Conservation (phyloP, 2,329 filamentous ascomycete genomes). For the Nectriaceae sp. region DNA sequence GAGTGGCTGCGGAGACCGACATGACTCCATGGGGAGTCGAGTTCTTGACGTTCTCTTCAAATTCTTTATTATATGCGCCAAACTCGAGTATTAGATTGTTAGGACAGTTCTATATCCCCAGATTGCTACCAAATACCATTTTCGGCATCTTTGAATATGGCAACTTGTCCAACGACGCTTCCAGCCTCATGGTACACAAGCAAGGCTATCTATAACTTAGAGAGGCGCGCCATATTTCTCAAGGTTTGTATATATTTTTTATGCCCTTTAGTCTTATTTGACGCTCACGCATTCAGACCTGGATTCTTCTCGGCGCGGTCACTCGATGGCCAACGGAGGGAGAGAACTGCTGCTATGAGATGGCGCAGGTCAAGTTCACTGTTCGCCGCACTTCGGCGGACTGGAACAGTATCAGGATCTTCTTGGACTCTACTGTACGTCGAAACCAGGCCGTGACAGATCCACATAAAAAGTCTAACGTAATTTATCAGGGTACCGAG, state of each 20-base stretch:
- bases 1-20: too few species aligned
- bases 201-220: slow-evolving; percentile 12
- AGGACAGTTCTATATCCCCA: too few species aligned
- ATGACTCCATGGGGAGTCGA: neutral
- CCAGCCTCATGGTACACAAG: slow-evolving; percentile 21
- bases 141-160: too few species aligned
- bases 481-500: slow-evolving; percentile 9
- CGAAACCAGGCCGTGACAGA: neutral
- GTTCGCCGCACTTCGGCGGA: slow-evolving; percentile 7
- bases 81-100: too few species aligned
- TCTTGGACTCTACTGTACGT: neutral
- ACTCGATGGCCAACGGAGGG: slow-evolving; percentile 13
- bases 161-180: slow-evolving; percentile 14
- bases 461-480: neutral
- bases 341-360: slow-evolving; percentile 9
- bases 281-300: slow-evolving; percentile 9
- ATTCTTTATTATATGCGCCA: too few species aligned
- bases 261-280: neutral
- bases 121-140: too few species aligned
- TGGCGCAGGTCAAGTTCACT: slow-evolving; percentile 16
- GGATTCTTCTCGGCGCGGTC: slow-evolving; percentile 15
- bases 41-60: too few species aligned
- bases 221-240: slow-evolving; percentile 14
- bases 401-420: slow-evolving; percentile 10
- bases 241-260: slow-evolving; percentile 4